Evolutionary conservation across 371 early-diverging fungal genomes (phyloP).

Genomic region (Mortierella sp.): DNA sequence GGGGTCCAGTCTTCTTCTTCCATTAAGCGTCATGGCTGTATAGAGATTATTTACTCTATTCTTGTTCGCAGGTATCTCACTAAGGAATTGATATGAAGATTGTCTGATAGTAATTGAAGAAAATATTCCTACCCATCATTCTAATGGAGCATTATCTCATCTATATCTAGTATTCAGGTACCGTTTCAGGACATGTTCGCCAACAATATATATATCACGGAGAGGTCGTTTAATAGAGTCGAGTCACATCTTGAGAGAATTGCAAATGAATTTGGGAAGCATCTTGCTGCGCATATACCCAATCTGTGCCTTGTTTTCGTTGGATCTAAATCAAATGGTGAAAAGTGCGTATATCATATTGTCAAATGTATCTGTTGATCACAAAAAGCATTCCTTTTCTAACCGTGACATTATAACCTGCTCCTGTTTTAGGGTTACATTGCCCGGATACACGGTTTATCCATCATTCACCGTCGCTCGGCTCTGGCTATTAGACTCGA

Average conservation of each 20-base stretch:
- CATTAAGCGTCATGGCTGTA: conserved; percentile 34
- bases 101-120: neutral
- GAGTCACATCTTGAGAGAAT: conserved; percentile 47
- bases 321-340: conserved; percentile 33
- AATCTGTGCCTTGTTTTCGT: conserved; percentile 37
- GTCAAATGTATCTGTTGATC: neutral
- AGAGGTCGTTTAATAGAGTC: conserved; percentile 29
- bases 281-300: conserved; percentile 35
- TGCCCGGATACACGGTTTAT: conserved; percentile 43
- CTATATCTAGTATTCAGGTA: conserved; percentile 37
- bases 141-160: neutral
- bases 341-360: conserved; percentile 20
- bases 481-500: conserved; percentile 52
- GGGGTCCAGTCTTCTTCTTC: conserved; percentile 28
- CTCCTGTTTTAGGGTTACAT: conserved; percentile 18
- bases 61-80: conserved; percentile 48
- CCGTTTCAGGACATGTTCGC: conserved; percentile 54
- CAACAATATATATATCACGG: conserved; percentile 37
- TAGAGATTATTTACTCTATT: conserved; percentile 53
- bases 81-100: neutral
- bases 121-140: neutral
- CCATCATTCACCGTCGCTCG: conserved; percentile 51
- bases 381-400: neutral
- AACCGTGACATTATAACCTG: no score
- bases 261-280: conserved; percentile 33